Conservation (phyloP, 306 rosid genomes). For the Fragaria ananassa region DNA sequence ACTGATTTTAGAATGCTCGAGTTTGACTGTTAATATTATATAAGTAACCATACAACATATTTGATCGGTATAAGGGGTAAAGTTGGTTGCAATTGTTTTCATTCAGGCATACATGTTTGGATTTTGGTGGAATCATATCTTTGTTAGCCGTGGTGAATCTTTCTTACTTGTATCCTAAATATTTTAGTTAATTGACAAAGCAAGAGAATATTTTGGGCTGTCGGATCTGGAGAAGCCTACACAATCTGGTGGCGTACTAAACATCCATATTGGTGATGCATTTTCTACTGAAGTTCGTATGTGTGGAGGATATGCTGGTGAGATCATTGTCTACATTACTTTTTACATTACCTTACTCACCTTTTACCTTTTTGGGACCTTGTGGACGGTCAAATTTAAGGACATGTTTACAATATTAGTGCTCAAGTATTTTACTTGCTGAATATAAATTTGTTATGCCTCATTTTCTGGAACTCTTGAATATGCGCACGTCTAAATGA, state of each 20-base stretch:
- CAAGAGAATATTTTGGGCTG: constrained; percentile 73
- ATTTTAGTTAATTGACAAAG: constrained; percentile 77
- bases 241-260: constrained; percentile 71
- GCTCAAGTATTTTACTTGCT: constrained; percentile 9
- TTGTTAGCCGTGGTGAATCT: constrained; percentile 1
- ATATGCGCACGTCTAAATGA: neutral
- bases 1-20: neutral
- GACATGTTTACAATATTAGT: constrained; percentile 5
- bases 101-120: constrained; percentile 5
- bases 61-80: neutral
- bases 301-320: constrained; percentile 74
- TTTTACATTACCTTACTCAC: constrained; percentile 14
- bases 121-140: constrained; percentile 6
- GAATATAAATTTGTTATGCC: neutral
- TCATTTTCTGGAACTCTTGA: neutral
- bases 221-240: constrained; percentile 76
- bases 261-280: constrained; percentile 73
- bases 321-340: constrained; percentile 32
- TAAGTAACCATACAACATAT: neutral
- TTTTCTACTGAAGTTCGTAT: constrained; percentile 55
- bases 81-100: neutral
- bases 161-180: constrained; percentile 24
- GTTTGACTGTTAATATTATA: neutral
- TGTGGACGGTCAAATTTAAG: neutral
- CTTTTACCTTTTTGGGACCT: constrained; percentile 5